These are phyloP conservation scores for Stephania japonica DNA, from an alignment of 164 flowering plant genomes.

Conservation along the genomic window DNA sequence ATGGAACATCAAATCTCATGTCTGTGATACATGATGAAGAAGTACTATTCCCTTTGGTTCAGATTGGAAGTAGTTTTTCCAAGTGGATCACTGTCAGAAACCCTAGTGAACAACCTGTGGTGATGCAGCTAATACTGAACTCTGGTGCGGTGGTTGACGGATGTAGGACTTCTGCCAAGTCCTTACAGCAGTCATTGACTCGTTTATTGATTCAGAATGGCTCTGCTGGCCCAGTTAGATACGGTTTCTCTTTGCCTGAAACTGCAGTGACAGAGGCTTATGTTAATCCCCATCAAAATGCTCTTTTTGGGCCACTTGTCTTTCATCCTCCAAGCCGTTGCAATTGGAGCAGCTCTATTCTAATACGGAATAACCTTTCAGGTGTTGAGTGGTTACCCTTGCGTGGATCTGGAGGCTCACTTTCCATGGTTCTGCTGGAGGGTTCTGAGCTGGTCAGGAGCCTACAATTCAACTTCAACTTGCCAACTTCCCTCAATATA, in stretches of 20 bases:
- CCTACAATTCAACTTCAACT: slow-evolving; percentile 47
- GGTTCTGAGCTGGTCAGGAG: slow-evolving; percentile 45
- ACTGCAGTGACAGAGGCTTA: slow-evolving; percentile 54
- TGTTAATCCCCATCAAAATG: slow-evolving; percentile 59
- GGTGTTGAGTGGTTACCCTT: slow-evolving; percentile 78
- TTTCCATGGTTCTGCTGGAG: slow-evolving; percentile 54
- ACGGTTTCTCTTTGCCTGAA: slow-evolving; percentile 62
- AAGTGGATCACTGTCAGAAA: slow-evolving; percentile 63
- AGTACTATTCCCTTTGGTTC: slow-evolving; percentile 55
- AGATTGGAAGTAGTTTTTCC: slow-evolving; percentile 49
- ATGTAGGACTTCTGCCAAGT: slow-evolving; percentile 38
- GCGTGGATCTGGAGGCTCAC: slow-evolving; percentile 66
- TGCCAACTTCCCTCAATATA: slow-evolving; percentile 36
- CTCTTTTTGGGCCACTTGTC: slow-evolving; percentile 62
- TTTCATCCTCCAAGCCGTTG: slow-evolving; percentile 72
- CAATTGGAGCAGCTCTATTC: slow-evolving; percentile 67
- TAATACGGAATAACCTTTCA: slow-evolving; percentile 79
- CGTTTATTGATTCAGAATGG: slow-evolving; percentile 26
- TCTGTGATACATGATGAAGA: slow-evolving; percentile 63
- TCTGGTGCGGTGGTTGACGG: slow-evolving; percentile 55
- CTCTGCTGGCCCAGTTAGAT: slow-evolving; percentile 21
- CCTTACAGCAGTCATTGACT: slow-evolving; percentile 27
- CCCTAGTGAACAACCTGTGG: slow-evolving; percentile 62
- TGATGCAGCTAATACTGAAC: slow-evolving; percentile 75
- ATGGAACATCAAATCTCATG: slow-evolving; percentile 38